phyloP scores from a whole-genome alignment of 78 protist genomes.

The Guillardia theta region DNA sequence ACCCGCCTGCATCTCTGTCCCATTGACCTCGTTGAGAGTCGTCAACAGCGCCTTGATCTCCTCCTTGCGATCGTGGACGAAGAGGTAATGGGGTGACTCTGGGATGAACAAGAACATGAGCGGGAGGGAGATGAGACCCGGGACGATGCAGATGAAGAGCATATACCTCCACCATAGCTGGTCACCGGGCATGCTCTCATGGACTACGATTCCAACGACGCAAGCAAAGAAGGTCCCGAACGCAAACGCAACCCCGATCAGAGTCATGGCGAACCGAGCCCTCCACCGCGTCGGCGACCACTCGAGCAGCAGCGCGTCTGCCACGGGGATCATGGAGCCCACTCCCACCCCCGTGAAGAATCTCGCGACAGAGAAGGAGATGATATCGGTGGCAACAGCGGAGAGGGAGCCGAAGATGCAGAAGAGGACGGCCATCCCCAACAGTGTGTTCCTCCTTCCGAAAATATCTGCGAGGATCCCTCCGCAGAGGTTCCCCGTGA shows the following conservation, averaged over 20 bases:
- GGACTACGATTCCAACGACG: not conserved
- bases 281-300: not conserved
- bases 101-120: not conserved
- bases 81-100: not conserved
- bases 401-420: not conserved
- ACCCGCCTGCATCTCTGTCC: not conserved
- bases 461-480: not conserved
- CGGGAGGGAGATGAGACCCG: not conserved
- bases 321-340: not conserved
- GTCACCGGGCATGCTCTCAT: not conserved
- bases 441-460: not conserved
- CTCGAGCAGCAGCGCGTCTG: not conserved
- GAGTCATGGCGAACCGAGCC: not conserved
- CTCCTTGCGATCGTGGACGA: not conserved
- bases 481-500: not conserved
- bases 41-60: not conserved
- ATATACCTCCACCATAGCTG: not conserved
- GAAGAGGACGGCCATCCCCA: not conserved
- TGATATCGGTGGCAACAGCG: not conserved
- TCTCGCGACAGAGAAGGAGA: not conserved
- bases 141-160: not conserved
- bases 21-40: not conserved
- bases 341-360: not conserved
- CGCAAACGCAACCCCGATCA: not conserved
- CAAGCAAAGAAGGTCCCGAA: not conserved